These are phyloP conservation scores for Tolypocladium ophioglossoides DNA, from an alignment of 2,329 filamentous ascomycete species.

Conservation along the genomic window DNA sequence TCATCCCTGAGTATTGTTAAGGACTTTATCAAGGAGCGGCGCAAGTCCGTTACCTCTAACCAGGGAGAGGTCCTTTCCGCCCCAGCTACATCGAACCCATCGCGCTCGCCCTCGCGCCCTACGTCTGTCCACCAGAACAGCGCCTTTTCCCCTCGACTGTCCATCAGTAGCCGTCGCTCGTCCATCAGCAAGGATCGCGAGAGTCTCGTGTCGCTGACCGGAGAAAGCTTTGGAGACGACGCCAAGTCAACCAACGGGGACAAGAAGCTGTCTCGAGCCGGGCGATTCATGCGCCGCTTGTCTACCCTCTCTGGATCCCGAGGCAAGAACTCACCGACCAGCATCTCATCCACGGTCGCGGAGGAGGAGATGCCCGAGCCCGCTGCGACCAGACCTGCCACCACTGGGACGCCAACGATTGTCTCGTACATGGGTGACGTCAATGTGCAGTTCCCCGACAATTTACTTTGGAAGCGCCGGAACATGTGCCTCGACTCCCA, in stretches of 20 bases:
- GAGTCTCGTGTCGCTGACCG: conserved; percentile 28
- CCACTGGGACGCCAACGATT: conserved; percentile 27
- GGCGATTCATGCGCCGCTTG: conserved; percentile 48
- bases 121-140: conserved; percentile 34
- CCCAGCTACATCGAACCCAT: conserved; percentile 14
- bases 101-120: conserved; percentile 35
- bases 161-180: conserved; percentile 50
- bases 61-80: conserved; percentile 30
- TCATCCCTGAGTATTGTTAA: conserved; percentile 51
- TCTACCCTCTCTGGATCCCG: conserved; percentile 40
- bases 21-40: conserved; percentile 50
- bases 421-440: conserved; percentile 74
- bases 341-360: conserved; percentile 38
- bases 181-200: conserved; percentile 35
- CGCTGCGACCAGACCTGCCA: conserved; percentile 12
- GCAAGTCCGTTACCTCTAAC: conserved; percentile 38
- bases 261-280: conserved; percentile 40
- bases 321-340: conserved; percentile 32
- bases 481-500: conserved; percentile 76
- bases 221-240: conserved; percentile 37
- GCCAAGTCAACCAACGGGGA: conserved; percentile 28
- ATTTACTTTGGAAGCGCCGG: conserved; percentile 89
- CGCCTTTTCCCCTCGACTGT: conserved; percentile 46
- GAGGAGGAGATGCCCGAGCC: conserved; percentile 31
- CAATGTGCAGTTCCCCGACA: conserved; percentile 95